Percentiles rank a stretch among this genome's conserved stretches.
Evolutionary conservation across 2,329 filamentous ascomycete species (phyloP).

Genomic region (Huntiella savannae): DNA sequence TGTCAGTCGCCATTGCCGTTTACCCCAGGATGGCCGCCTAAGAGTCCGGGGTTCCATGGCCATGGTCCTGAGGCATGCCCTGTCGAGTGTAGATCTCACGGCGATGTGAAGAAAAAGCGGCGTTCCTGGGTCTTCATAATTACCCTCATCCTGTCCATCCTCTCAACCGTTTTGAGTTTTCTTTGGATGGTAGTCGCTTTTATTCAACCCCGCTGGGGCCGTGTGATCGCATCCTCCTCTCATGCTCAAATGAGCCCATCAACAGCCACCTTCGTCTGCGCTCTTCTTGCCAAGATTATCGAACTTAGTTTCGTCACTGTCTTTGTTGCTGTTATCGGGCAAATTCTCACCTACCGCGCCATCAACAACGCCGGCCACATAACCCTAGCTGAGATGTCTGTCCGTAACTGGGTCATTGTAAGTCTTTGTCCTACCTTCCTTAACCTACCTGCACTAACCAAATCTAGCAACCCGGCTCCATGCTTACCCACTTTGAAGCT

Average conservation of each 20-base stretch:
- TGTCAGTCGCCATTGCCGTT: too few relatives aligned
- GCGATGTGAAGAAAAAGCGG: conserved; percentile 10
- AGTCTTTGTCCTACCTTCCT: conserved; percentile 13
- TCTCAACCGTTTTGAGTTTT: conserved; percentile 44
- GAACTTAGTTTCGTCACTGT: conserved; percentile 63
- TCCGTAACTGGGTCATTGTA: conserved; percentile 51
- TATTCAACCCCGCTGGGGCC: conserved; percentile 42
- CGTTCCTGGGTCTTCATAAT: conserved; percentile 30
- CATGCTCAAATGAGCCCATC: conserved; percentile 34
- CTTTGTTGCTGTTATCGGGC: conserved; percentile 55
- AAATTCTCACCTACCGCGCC: conserved; percentile 52
- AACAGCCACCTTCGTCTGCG: conserved; percentile 47
- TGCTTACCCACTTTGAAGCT: conserved; percentile 50
- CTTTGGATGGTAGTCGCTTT: conserved; percentile 48
- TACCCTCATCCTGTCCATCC: conserved; percentile 32
- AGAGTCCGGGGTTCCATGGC: too few relatives aligned
- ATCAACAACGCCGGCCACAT: conserved; percentile 41
- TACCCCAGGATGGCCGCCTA: too few relatives aligned
- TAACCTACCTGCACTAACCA: not conserved
- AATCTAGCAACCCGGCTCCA: conserved; percentile 43
- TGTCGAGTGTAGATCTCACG: too few relatives aligned
- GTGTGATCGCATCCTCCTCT: conserved; percentile 29
- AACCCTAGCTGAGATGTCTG: conserved; percentile 57
- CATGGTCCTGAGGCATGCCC: too few relatives aligned
- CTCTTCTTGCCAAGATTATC: conserved; percentile 55